These are phyloP conservation scores for Entonaema liquescens DNA, from an alignment of 495 filamentous ascomycete genomes.

Conservation along the genomic window DNA sequence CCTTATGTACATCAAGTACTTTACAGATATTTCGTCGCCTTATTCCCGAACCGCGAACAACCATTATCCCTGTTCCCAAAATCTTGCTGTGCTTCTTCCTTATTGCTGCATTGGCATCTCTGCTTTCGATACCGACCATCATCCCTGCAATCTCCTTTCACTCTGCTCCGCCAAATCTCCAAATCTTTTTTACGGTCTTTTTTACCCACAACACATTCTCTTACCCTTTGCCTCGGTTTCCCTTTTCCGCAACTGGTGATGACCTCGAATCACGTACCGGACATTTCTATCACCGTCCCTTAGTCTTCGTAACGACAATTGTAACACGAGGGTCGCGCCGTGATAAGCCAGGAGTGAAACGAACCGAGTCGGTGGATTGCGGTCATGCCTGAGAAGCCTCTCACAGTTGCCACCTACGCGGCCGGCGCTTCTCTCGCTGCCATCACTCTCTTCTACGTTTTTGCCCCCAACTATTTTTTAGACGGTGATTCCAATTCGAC, in stretches of 20 bases:
- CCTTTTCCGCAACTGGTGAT: slow-evolving; percentile 18
- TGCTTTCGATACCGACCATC: slow-evolving; percentile 15
- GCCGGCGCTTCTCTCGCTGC: slow-evolving; percentile 95
- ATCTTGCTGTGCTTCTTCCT: slow-evolving; percentile 4
- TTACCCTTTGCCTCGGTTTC: slow-evolving; percentile 1
- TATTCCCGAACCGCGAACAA: slow-evolving; percentile 30
- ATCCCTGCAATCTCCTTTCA: slow-evolving; percentile 15
- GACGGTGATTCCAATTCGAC: slow-evolving; percentile 75
- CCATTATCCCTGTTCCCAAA: slow-evolving; percentile 9
- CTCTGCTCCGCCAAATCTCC: slow-evolving; percentile 16
- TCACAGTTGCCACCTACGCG: slow-evolving; percentile 90
- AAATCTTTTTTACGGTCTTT: slow-evolving; percentile 1
- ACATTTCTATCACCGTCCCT: background rate
- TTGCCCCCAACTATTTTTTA: slow-evolving; percentile 92
- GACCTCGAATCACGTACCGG: slow-evolving; percentile 1
- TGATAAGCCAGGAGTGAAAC: background rate
- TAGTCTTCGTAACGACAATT: slow-evolving; percentile 11
- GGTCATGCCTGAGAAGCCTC: slow-evolving; percentile 85
- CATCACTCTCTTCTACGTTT: slow-evolving; percentile 95
- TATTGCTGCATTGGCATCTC: slow-evolving; percentile 5
- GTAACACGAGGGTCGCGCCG: slow-evolving; percentile 2
- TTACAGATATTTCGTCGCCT: background rate
- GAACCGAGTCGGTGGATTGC: slow-evolving; percentile 8
- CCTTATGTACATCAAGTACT: background rate
- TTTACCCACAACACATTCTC: background rate